These are phyloP conservation scores for Ophiocytium majus DNA, from an alignment of 352 stramenopile genomes.

Conservation along the genomic window DNA sequence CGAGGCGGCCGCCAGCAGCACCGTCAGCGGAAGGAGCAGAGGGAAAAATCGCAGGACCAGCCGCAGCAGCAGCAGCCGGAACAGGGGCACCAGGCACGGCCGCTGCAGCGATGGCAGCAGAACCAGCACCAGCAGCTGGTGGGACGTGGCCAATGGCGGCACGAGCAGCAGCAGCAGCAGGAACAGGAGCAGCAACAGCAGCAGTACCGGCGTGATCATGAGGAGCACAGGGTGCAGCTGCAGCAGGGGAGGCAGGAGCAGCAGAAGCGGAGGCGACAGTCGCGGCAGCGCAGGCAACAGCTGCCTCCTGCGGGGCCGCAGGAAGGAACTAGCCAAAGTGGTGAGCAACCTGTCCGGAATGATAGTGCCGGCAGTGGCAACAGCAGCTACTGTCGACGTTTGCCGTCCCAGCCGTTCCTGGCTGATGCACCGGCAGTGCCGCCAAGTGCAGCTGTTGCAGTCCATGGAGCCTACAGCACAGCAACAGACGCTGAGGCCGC, in stretches of 20 bases:
- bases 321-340: neutral
- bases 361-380: neutral
- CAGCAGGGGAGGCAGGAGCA: neutral
- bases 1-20: no score
- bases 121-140: no score
- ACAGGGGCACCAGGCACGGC: no score
- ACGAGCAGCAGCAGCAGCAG: neutral
- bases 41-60: no score
- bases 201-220: neutral
- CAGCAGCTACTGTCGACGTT: neutral
- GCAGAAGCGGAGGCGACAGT: neutral
- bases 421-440: neutral
- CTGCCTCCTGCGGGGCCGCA: neutral
- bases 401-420: neutral
- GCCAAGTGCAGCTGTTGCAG: neutral
- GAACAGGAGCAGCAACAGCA: conserved; percentile 9
- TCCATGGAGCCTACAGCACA: neutral
- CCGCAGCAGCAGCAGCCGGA: no score
- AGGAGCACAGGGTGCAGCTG: neutral
- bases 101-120: no score
- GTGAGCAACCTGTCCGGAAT: neutral
- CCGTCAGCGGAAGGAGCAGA: no score
- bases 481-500: neutral
- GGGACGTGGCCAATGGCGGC: no score
- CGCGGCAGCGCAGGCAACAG: neutral